phyloP scores from a whole-genome alignment of 139 green algal species.

The Dunaliella primolecta region DNA sequence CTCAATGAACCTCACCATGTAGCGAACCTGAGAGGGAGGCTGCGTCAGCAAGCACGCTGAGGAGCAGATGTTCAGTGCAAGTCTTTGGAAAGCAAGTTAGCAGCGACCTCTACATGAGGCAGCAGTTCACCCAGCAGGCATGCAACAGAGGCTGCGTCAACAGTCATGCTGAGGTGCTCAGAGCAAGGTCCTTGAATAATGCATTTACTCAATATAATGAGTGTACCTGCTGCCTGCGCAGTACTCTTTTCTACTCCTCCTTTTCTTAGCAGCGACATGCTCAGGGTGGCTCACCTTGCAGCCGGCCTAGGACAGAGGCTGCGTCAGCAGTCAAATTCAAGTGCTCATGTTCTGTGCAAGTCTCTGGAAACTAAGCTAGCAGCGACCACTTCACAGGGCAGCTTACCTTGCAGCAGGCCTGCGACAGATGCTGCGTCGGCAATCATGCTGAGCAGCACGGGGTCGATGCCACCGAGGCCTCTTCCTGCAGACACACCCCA shows the following conservation, averaged over 20 bases:
- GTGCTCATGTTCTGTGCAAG: too few species aligned
- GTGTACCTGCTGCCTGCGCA: too few species aligned
- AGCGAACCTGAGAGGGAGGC: not conserved
- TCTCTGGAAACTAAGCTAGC: too few species aligned
- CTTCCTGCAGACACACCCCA: not conserved
- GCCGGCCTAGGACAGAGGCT: not conserved
- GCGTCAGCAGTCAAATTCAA: not conserved
- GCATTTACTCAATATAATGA: too few species aligned
- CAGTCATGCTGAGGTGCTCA: not conserved
- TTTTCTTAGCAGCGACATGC: too few species aligned
- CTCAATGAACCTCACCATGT: not conserved
- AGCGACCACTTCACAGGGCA: too few species aligned
- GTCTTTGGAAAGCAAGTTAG: not conserved
- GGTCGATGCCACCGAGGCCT: not conserved
- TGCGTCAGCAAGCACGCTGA: not conserved
- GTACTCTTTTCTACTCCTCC: too few species aligned
- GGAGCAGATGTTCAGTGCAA: not conserved
- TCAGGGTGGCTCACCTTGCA: too few species aligned
- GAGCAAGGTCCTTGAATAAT: not conserved
- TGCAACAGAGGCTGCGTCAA: not conserved
- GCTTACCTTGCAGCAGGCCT: not conserved
- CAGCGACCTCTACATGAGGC: not conserved
- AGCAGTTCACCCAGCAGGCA: not conserved
- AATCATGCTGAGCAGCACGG: not conserved
- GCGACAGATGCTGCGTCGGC: not conserved